Percentiles rank a stretch among this genome's conserved stretches.
These are phyloP conservation scores for Plasmodium malariae DNA, from an alignment of 169 alveolate genomes.

Conservation along the genomic window DNA sequence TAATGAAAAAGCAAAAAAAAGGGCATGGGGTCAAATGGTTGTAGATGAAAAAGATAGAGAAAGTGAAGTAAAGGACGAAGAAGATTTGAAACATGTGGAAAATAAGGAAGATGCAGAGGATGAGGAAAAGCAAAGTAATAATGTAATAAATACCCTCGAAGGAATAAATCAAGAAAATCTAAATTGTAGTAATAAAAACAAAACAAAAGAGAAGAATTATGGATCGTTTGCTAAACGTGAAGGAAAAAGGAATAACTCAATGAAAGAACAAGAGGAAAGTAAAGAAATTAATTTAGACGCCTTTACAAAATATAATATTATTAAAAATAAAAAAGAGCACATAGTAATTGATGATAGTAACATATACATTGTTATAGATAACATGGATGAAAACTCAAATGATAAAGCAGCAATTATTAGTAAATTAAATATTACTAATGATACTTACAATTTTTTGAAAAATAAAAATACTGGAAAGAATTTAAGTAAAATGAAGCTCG, in stretches of 20 bases:
- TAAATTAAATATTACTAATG: conserved; percentile 15
- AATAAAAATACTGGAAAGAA: background rate
- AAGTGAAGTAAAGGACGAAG: background rate
- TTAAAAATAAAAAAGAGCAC: conserved; percentile 12
- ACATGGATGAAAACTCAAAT: background rate
- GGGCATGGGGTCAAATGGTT: background rate
- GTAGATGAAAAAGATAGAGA: background rate
- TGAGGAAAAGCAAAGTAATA: no score
- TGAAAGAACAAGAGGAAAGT: conserved; percentile 1
- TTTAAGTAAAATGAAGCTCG: background rate
- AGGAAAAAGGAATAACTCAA: background rate
- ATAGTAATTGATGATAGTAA: conserved; percentile 25
- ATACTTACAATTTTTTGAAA: conserved; percentile 14
- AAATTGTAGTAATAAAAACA: background rate
- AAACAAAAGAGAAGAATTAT: conserved; percentile 1
- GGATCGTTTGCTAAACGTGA: background rate
- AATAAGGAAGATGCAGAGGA: background rate
- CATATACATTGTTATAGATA: conserved; percentile 24
- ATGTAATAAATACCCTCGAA: no score
- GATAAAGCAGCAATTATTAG: background rate
- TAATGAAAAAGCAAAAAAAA: background rate
- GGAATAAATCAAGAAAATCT: background rate
- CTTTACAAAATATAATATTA: background rate
- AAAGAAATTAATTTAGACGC: background rate
- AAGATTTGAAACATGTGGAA: background rate